Evolutionary conservation across 140 eudicot genomes (phyloP).

Genomic region (Anethum foeniculum): DNA sequence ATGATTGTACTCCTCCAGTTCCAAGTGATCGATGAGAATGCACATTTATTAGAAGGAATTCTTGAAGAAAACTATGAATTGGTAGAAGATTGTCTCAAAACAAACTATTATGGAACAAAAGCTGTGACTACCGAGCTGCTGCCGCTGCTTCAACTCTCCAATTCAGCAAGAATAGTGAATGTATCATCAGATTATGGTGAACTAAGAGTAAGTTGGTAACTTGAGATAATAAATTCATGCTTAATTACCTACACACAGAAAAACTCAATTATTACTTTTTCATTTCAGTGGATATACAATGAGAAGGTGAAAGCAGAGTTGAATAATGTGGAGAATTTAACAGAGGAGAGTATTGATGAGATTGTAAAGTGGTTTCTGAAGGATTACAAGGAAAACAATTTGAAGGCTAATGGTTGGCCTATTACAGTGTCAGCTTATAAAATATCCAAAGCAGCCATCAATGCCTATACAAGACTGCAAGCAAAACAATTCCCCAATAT

Average conservation of each 20-base stretch:
- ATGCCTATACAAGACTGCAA: conserved; percentile 12
- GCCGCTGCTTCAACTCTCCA: conserved; percentile 34
- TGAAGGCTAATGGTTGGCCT: conserved; percentile 17
- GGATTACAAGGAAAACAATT: conserved; percentile 14
- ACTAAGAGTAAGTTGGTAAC: conserved; percentile 18
- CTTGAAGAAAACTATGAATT: no score
- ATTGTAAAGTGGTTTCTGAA: conserved; percentile 2
- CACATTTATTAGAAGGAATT: no score
- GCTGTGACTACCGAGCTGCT: conserved; percentile 32
- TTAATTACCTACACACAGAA: background rate
- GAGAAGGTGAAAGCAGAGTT: conserved; percentile 14
- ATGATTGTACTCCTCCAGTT: no score
- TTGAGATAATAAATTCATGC: background rate
- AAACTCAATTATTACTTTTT: no score
- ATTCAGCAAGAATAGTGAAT: conserved; percentile 44
- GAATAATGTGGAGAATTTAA: background rate
- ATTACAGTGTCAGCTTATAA: conserved; percentile 8
- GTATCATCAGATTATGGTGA: conserved; percentile 31
- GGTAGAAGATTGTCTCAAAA: conserved; percentile 35
- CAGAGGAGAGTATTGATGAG: conserved; percentile 2
- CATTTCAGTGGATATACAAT: background rate
- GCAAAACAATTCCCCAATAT: background rate
- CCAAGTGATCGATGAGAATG: no score
- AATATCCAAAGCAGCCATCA: conserved; percentile 3
- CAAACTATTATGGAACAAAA: conserved; percentile 40